These are phyloP conservation scores for Annona squamosa DNA, from an alignment of 164 flowering plant species.

Conservation along the genomic window DNA sequence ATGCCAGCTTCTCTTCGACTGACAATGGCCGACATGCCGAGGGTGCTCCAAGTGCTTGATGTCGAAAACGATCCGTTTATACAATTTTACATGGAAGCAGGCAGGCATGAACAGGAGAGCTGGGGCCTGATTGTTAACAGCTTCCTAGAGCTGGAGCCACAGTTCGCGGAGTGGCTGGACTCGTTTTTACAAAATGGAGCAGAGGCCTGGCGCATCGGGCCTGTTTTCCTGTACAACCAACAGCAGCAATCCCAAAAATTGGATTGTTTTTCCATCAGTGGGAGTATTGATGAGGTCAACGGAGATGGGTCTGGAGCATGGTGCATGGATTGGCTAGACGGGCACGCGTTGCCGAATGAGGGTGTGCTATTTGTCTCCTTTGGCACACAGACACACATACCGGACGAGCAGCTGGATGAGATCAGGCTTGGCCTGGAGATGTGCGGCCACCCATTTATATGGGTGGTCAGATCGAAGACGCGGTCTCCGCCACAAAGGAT, in stretches of 20 bases:
- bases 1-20: conserved; percentile 9
- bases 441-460: conserved; percentile 43
- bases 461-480: conserved; percentile 41
- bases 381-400: conserved; percentile 43
- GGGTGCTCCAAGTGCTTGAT: background rate
- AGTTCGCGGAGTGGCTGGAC: conserved; percentile 8
- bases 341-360: conserved; percentile 15
- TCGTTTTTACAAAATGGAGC: conserved; percentile 13
- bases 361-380: conserved; percentile 57
- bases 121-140: conserved; percentile 28
- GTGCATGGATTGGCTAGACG: conserved; percentile 49
- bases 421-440: conserved; percentile 43
- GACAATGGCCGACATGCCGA: conserved; percentile 14
- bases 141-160: conserved; percentile 26
- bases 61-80: background rate
- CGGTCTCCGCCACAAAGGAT: conserved; percentile 37
- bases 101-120: conserved; percentile 7
- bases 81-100: conserved; percentile 1
- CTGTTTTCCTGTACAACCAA: conserved; percentile 8
- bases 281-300: too few species aligned
- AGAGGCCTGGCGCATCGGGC: conserved; percentile 29
- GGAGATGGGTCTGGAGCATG: background rate
- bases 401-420: conserved; percentile 36
- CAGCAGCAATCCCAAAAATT: background rate
- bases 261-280: too few species aligned